Percentiles rank a stretch among this genome's conserved stretches.
Conservation (phyloP, 805 yeast genomes). For the Yarrowia sp. region DNA sequence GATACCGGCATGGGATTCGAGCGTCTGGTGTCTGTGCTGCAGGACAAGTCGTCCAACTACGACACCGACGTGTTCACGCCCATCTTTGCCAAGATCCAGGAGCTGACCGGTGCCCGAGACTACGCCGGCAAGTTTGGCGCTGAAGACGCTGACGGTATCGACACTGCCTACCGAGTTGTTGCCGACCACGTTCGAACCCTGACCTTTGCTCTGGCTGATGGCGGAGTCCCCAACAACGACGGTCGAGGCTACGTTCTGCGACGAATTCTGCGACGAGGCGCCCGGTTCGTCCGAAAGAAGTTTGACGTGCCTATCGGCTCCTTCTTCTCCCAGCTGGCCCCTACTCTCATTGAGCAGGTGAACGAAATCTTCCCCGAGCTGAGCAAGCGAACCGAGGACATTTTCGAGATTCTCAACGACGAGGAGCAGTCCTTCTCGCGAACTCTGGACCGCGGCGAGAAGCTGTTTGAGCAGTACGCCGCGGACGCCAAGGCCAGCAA, state of each 20-base stretch:
- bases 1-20: slow-evolving; percentile 99
- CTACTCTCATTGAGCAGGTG: slow-evolving; percentile 89
- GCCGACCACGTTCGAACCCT: slow-evolving; percentile 99
- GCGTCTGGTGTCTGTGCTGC: slow-evolving; percentile 92
- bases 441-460: slow-evolving; percentile 97
- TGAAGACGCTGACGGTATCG: slow-evolving; percentile 92
- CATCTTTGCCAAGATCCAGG: slow-evolving; percentile 82
- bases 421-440: slow-evolving; percentile 95
- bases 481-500: slow-evolving; percentile 77
- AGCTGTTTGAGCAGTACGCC: slow-evolving; percentile 92
- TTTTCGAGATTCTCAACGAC: slow-evolving; percentile 91
- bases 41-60: slow-evolving; percentile 89
- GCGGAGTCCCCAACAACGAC: slow-evolving; percentile 99
- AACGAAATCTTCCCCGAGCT: slow-evolving; percentile 91
- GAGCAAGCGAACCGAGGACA: slow-evolving; percentile 68
- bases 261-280: slow-evolving; percentile 97
- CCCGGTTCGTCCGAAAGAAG: slow-evolving; percentile 95
- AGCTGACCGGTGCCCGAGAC: slow-evolving; percentile 89
- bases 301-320: slow-evolving; percentile 94
- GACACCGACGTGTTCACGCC: slow-evolving; percentile 98
- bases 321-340: slow-evolving; percentile 90
- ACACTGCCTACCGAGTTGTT: slow-evolving; percentile 96
- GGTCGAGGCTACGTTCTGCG: slow-evolving; percentile 98
- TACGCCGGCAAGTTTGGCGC: slow-evolving; percentile 92
- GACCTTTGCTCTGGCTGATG: slow-evolving; percentile 95